Conservation (phyloP, 2,329 filamentous ascomycete genomes). For the Fusarium setosum region DNA sequence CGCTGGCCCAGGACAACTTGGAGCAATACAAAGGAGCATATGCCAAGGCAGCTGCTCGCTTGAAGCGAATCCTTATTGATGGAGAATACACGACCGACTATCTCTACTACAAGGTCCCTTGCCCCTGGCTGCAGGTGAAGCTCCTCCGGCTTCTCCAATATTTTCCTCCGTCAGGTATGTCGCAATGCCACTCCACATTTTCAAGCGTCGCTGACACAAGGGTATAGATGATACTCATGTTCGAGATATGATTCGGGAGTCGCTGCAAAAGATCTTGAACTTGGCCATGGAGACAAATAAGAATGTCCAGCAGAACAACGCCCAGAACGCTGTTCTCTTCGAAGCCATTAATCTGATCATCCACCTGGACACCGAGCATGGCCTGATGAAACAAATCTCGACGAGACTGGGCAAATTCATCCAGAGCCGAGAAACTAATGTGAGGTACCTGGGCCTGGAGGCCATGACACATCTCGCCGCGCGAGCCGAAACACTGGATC, state of each 20-base stretch:
- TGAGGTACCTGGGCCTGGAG: conserved; percentile 93
- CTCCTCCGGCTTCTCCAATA: conserved; percentile 92
- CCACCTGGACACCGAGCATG: conserved; percentile 93
- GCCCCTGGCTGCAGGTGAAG: conserved; percentile 98
- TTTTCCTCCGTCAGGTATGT: conserved; percentile 88
- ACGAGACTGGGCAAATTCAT: conserved; percentile 93
- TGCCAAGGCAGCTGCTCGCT: conserved; percentile 87
- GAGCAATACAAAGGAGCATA: conserved; percentile 96
- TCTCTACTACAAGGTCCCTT: conserved; percentile 99
- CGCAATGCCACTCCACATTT: neutral
- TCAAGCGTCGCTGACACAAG: conserved; percentile 7
- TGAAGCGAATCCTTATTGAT: conserved; percentile 92
- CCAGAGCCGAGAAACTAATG: conserved; percentile 95
- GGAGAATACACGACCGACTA: conserved; percentile 92
- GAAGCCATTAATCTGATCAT: conserved; percentile 99
- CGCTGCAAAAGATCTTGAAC: conserved; percentile 90
- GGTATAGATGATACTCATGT: conserved; percentile 87
- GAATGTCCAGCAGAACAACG: conserved; percentile 99
- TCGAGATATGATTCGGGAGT: conserved; percentile 90
- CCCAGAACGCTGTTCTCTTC: conserved; percentile 96
- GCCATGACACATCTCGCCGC: conserved; percentile 99
- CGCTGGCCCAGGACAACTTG: conserved; percentile 91
- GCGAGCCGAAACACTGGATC: conserved; percentile 91
- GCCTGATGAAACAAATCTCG: conserved; percentile 96
- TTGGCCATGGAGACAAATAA: conserved; percentile 93